phyloP scores from a whole-genome alignment of 495 filamentous ascomycete genomes.

The Chaetomium tenue region DNA sequence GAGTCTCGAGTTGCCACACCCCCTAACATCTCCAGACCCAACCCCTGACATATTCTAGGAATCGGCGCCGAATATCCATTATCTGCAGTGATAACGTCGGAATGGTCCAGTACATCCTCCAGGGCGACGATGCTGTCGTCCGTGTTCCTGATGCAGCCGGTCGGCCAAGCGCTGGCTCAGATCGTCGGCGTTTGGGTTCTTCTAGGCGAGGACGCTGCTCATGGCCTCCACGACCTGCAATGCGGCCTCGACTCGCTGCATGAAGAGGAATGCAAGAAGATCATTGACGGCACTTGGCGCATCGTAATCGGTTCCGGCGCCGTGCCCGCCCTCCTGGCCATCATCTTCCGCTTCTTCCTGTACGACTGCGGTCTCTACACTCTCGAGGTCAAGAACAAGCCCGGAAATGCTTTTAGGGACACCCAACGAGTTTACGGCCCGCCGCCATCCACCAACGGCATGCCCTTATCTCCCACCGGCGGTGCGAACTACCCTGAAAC shows the following conservation, averaged over 20 bases:
- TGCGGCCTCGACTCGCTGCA: conserved; percentile 47
- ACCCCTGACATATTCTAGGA: conserved; percentile 53
- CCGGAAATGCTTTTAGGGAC: conserved; percentile 61
- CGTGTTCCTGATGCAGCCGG: conserved; percentile 77
- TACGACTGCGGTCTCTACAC: conserved; percentile 73
- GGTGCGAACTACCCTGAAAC: conserved; percentile 23
- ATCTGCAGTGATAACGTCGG: conserved; percentile 70
- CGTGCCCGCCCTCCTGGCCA: conserved; percentile 65
- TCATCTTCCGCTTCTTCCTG: conserved; percentile 77
- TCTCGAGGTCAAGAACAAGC: conserved; percentile 67
- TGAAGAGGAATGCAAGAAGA: conserved; percentile 58
- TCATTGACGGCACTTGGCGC: conserved; percentile 80
- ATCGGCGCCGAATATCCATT: conserved; percentile 78
- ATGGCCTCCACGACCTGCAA: conserved; percentile 50
- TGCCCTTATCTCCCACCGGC: conserved; percentile 63
- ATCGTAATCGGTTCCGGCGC: conserved; percentile 71
- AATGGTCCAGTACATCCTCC: conserved; percentile 70
- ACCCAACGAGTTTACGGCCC: conserved; percentile 55
- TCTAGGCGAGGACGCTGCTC: conserved; percentile 62
- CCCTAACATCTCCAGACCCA: conserved; percentile 38
- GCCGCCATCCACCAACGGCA: conserved; percentile 58
- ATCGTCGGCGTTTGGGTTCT: conserved; percentile 66
- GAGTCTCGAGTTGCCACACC: conserved; percentile 7
- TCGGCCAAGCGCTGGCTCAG: conserved; percentile 68
- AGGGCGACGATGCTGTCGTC: conserved; percentile 74